These are phyloP conservation scores for Strobilomyces dryophilus DNA, from an alignment of 768 basidiomycete genomes.

Conservation along the genomic window DNA sequence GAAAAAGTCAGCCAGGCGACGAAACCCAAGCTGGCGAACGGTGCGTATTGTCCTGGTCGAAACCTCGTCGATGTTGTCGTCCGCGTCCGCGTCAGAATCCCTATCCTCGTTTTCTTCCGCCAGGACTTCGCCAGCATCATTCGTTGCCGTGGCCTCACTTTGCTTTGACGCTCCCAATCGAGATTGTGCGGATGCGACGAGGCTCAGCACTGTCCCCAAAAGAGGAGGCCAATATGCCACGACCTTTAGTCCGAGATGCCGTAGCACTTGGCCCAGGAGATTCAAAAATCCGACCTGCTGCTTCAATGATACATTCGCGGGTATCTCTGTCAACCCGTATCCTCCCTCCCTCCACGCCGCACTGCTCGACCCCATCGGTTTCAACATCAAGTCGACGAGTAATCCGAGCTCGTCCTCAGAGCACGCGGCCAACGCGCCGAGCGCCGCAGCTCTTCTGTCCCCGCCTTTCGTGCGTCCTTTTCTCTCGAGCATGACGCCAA, in stretches of 20 bases:
- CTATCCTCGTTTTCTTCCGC: conserved; percentile 30
- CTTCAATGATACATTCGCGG: conserved; percentile 42
- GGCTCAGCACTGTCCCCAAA: conserved; percentile 60
- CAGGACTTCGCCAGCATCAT: conserved; percentile 19
- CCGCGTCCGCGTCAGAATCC: conserved; percentile 35
- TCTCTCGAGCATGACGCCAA: conserved; percentile 83
- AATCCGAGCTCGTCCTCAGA: conserved; percentile 67
- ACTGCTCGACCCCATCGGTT: conserved; percentile 49
- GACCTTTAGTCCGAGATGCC: conserved; percentile 73
- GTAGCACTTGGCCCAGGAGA: conserved; percentile 80
- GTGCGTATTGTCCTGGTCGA: conserved; percentile 45
- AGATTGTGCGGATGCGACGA: conserved; percentile 63
- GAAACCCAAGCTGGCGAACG: conserved; percentile 79
- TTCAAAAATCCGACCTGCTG: conserved; percentile 84
- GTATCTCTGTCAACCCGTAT: conserved; percentile 31
- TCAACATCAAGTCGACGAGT: conserved; percentile 85
- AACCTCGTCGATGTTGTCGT: conserved; percentile 30
- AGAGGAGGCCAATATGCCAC: conserved; percentile 70
- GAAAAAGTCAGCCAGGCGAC: conserved; percentile 88
- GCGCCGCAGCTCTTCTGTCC: conserved; percentile 67
- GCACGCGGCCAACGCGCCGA: conserved; percentile 68
- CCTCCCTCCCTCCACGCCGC: conserved; percentile 17
- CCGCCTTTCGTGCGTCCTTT: conserved; percentile 64
- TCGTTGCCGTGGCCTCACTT: conserved; percentile 19
- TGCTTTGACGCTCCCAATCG: conserved; percentile 37